phyloP scores from a whole-genome alignment of 2,329 filamentous ascomycete genomes.

The Xylariaceae sp. region DNA sequence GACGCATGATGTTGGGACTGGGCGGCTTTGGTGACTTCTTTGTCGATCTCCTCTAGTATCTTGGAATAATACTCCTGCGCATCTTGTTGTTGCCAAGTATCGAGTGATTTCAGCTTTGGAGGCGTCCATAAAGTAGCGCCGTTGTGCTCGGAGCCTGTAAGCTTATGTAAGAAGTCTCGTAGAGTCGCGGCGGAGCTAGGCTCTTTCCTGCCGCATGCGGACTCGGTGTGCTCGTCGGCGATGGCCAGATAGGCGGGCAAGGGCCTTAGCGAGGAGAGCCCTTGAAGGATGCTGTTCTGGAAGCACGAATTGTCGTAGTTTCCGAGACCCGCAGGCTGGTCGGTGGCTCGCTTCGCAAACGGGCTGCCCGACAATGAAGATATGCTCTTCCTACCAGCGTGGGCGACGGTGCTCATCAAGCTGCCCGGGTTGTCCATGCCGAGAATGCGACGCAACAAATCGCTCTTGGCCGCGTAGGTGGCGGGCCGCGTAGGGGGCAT shows the following conservation, averaged over 20 bases:
- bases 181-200: slow-evolving; percentile 47
- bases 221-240: slow-evolving; percentile 28
- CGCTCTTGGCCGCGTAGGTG: slow-evolving; percentile 58
- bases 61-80: slow-evolving; percentile 97
- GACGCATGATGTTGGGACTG: slow-evolving; percentile 29
- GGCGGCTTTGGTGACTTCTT: slow-evolving; percentile 59
- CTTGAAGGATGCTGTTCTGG: slow-evolving; percentile 92
- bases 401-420: slow-evolving; percentile 54
- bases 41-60: slow-evolving; percentile 78
- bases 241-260: slow-evolving; percentile 63
- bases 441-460: slow-evolving; percentile 60
- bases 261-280: slow-evolving; percentile 69
- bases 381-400: slow-evolving; percentile 54
- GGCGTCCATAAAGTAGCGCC: slow-evolving; percentile 80
- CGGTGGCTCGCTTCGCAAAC: slow-evolving; percentile 37
- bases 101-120: slow-evolving; percentile 80
- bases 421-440: slow-evolving; percentile 52
- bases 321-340: slow-evolving; percentile 65
- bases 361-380: slow-evolving; percentile 47
- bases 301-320: slow-evolving; percentile 97
- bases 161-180: slow-evolving; percentile 61
- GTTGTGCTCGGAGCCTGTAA: slow-evolving; percentile 67
- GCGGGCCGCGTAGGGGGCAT: slow-evolving; percentile 35
- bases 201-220: slow-evolving; percentile 23
- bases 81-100: slow-evolving; percentile 93